Conservation (phyloP, 2,329 filamentous ascomycete species). For the Calonectria montana region DNA sequence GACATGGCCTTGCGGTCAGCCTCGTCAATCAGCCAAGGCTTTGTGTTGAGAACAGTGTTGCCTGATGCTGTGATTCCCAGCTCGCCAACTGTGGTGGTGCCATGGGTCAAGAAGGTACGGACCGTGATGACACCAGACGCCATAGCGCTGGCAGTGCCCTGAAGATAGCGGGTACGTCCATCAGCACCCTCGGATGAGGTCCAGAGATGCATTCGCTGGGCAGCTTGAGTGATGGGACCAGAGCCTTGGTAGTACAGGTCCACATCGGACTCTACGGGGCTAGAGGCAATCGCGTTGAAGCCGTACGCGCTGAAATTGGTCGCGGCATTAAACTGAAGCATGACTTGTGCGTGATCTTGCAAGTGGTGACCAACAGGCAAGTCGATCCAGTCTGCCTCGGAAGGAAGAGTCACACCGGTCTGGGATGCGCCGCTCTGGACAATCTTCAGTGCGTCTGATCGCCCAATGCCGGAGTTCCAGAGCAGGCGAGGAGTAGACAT, state of each 20-base stretch:
- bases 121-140: conserved; percentile 36
- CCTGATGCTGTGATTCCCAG: conserved; percentile 38
- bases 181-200: conserved; percentile 39
- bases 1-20: conserved; percentile 41
- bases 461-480: conserved; percentile 67
- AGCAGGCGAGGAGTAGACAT: conserved; percentile 43
- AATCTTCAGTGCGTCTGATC: conserved; percentile 65
- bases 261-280: conserved; percentile 32
- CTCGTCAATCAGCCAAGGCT: conserved; percentile 42
- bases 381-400: conserved; percentile 62
- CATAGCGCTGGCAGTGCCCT: conserved; percentile 42
- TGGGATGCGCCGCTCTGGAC: conserved; percentile 55
- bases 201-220: conserved; percentile 43
- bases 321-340: conserved; percentile 39
- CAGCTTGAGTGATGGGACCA: conserved; percentile 41
- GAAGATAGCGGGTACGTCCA: conserved; percentile 37
- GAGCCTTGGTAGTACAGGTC: conserved; percentile 42
- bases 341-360: conserved; percentile 63
- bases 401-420: conserved; percentile 63
- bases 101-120: conserved; percentile 39
- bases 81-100: conserved; percentile 38
- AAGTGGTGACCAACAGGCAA: conserved; percentile 69
- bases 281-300: conserved; percentile 35
- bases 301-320: conserved; percentile 40
- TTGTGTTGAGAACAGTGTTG: conserved; percentile 42